Conservation (phyloP, 495 filamentous ascomycete genomes). For the Neurospora tetrasperma region DNA sequence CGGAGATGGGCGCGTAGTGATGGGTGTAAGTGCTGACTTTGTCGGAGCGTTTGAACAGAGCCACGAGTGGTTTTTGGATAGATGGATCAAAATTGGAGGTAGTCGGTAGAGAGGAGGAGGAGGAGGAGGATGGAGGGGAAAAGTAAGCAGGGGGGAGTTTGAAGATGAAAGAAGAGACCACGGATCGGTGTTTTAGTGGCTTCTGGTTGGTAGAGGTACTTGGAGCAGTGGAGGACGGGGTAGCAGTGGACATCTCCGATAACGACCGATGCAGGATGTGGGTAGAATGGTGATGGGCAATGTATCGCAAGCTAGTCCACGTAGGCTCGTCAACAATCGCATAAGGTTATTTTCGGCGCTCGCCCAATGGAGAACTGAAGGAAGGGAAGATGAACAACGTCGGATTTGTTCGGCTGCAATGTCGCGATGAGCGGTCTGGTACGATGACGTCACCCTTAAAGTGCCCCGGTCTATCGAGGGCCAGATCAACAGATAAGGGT, state of each 20-base stretch:
- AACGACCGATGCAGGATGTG: neutral
- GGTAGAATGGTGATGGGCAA: neutral
- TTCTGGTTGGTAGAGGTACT: neutral
- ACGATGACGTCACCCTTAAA: neutral
- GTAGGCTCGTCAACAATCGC: neutral
- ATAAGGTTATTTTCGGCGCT: neutral
- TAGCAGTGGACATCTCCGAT: neutral
- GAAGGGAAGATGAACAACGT: neutral
- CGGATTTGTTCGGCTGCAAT: neutral
- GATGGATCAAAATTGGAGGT: conserved; percentile 4
- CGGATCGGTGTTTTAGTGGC: conserved; percentile 28
- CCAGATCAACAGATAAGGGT: neutral
- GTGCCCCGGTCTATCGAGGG: neutral
- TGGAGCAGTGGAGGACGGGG: neutral
- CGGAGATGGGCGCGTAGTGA: conserved; percentile 50
- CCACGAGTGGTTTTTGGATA: conserved; percentile 30
- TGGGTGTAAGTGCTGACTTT: conserved; percentile 50
- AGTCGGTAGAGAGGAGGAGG: neutral
- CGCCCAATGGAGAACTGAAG: neutral
- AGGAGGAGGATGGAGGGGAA: neutral
- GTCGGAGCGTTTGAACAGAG: conserved; percentile 47
- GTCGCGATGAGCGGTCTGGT: neutral
- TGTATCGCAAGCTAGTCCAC: neutral
- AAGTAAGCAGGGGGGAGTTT: conserved; percentile 8
- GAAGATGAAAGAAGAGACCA: conserved; percentile 51